phyloP scores from a whole-genome alignment of 805 yeast genomes.

The Alloascoidea africana region DNA sequence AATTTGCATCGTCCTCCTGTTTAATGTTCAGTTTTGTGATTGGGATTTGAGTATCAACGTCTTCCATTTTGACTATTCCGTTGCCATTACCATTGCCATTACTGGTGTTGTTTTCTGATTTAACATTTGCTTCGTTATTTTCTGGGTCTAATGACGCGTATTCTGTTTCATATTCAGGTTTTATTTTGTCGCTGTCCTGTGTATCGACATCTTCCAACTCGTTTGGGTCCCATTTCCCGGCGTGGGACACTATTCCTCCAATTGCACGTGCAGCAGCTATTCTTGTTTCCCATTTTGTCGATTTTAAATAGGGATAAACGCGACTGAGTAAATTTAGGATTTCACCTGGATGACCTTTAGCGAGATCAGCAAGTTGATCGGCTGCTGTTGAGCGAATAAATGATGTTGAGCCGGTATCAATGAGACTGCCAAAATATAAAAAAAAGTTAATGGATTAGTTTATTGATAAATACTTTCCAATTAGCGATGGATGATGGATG shows the following conservation, averaged over 20 bases:
- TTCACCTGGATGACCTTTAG: slow-evolving; percentile 91
- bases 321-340: slow-evolving; percentile 68
- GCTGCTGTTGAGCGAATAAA: slow-evolving; percentile 94
- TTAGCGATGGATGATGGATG: neutral
- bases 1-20: slow-evolving; percentile 5
- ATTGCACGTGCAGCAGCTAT: slow-evolving; percentile 89
- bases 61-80: slow-evolving; percentile 8
- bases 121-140: slow-evolving; percentile 12
- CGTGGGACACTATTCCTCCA: slow-evolving; percentile 79
- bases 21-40: slow-evolving; percentile 1
- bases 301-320: slow-evolving; percentile 76
- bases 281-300: slow-evolving; percentile 91
- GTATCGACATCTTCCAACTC: slow-evolving; percentile 13
- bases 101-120: slow-evolving; percentile 9
- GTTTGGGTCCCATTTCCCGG: slow-evolving; percentile 78
- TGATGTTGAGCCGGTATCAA: slow-evolving; percentile 92
- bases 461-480: neutral
- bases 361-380: slow-evolving; percentile 88
- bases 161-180: slow-evolving; percentile 14
- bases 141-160: slow-evolving; percentile 12
- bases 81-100: slow-evolving; percentile 12
- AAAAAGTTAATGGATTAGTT: neutral
- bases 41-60: slow-evolving; percentile 4
- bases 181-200: slow-evolving; percentile 11
- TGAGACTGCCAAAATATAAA: slow-evolving; percentile 16